A percentile compares a stretch with the other conserved stretches of the same genome.
Evolutionary conservation across 192 early-diverging fungal species (phyloP).

Genomic region (Backusella psychrophila): DNA sequence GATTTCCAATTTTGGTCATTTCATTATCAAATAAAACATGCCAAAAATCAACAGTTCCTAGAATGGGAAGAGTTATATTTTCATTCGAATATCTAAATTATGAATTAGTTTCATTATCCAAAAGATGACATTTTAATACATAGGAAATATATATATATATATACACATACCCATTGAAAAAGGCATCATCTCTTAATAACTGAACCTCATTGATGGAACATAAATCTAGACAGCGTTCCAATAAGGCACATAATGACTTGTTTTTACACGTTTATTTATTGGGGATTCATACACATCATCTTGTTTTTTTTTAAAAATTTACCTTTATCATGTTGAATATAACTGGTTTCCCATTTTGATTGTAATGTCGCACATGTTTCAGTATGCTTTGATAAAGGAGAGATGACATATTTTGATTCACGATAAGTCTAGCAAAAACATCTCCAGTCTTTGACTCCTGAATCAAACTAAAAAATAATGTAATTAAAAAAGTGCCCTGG

Average conservation of each 20-base stretch:
- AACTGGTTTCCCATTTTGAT: not conserved
- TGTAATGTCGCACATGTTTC: not conserved
- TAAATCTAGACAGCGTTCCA: not conserved
- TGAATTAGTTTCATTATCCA: not conserved
- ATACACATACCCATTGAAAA: not conserved
- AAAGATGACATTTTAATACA: not conserved
- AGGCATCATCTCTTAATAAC: not conserved
- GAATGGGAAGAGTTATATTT: not conserved
- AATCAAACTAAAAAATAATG: not conserved
- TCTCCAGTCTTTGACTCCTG: not conserved
- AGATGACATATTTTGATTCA: not conserved
- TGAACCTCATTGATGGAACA: not conserved
- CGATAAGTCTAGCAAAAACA: not conserved
- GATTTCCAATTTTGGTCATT: slow-evolving; percentile 8
- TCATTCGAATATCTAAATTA: not conserved
- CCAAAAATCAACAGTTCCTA: not conserved
- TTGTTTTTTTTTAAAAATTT: not conserved
- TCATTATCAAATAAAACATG: not conserved
- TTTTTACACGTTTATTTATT: not conserved
- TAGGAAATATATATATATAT: too few relatives aligned
- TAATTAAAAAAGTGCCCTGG: too few relatives aligned
- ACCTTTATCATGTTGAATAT: slow-evolving; percentile 5
- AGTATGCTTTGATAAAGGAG: not conserved
- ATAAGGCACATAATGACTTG: not conserved
- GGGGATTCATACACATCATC: too few relatives aligned